Evolutionary conservation across 768 basidiomycete genomes (phyloP).

Genomic region (Boletus tylopilopsis): DNA sequence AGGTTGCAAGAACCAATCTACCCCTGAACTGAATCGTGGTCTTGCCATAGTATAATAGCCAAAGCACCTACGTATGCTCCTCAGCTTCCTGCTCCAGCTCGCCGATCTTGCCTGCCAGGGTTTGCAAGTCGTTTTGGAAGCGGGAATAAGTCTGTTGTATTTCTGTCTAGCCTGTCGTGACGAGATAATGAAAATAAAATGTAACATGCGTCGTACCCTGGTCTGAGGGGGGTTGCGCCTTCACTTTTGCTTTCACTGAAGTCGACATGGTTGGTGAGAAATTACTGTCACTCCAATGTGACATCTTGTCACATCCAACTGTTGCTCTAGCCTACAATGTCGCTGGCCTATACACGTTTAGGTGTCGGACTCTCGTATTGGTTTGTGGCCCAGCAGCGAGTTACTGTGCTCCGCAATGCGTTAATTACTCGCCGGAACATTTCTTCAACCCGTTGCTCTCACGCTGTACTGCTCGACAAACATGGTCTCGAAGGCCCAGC

Average conservation of each 20-base stretch:
- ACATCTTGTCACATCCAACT: slow-evolving; percentile 23
- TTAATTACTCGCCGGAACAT: slow-evolving; percentile 44
- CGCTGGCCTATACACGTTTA: slow-evolving; percentile 51
- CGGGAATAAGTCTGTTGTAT: slow-evolving; percentile 79
- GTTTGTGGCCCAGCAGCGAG: slow-evolving; percentile 27
- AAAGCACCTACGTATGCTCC: slow-evolving; percentile 75
- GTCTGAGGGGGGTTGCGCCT: slow-evolving; percentile 55
- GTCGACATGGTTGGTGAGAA: slow-evolving; percentile 40
- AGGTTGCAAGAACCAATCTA: slow-evolving; percentile 85
- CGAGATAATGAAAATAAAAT: slow-evolving; percentile 24
- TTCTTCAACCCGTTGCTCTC: slow-evolving; percentile 21
- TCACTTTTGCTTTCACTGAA: slow-evolving; percentile 57
- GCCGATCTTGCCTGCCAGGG: slow-evolving; percentile 90
- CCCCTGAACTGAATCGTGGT: not conserved
- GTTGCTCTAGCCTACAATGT: slow-evolving; percentile 40
- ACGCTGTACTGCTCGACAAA: slow-evolving; percentile 17
- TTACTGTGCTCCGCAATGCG: slow-evolving; percentile 31
- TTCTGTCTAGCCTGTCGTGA: slow-evolving; percentile 59
- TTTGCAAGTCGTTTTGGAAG: slow-evolving; percentile 84
- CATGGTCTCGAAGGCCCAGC: slow-evolving; percentile 22
- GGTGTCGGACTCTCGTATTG: slow-evolving; percentile 51
- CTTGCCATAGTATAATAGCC: not conserved
- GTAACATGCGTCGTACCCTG: slow-evolving; percentile 53
- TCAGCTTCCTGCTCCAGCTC: slow-evolving; percentile 96
- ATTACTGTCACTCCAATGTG: slow-evolving; percentile 24